Conservation (phyloP, 495 filamentous ascomycete genomes). For the Daldinia vernicosa region DNA sequence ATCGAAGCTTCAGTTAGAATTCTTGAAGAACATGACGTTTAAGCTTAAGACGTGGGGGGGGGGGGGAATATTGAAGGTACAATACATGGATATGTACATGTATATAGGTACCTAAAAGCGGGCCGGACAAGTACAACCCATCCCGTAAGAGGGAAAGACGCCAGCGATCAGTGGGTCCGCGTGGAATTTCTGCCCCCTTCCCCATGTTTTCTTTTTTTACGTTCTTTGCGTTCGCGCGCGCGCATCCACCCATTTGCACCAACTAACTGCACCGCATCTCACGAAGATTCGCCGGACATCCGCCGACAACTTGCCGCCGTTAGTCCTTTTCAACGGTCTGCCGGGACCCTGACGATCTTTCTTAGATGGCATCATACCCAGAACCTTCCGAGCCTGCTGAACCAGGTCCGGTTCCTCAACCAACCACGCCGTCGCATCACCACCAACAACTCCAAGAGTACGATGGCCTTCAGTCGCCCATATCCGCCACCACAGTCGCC, state of each 20-base stretch:
- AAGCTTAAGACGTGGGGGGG: too few relatives aligned
- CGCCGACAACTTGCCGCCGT: constrained; percentile 47
- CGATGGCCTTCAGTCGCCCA: constrained; percentile 34
- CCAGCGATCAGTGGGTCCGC: constrained; percentile 16
- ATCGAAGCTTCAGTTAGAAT: too few relatives aligned
- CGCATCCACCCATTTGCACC: constrained; percentile 19
- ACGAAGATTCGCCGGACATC: constrained; percentile 50
- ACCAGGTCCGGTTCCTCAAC: constrained; percentile 2
- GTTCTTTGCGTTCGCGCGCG: constrained; percentile 12
- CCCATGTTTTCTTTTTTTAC: constrained; percentile 19
- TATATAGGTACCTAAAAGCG: too few relatives aligned
- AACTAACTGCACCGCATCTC: constrained; percentile 36
- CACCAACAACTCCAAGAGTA: constrained; percentile 25
- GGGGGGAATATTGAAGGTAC: too few relatives aligned
- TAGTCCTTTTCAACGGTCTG: constrained; percentile 26
- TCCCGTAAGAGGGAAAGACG: not conserved
- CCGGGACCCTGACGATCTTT: constrained; percentile 18
- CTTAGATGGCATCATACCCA: constrained; percentile 42
- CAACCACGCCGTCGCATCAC: constrained; percentile 14
- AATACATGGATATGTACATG: too few relatives aligned
- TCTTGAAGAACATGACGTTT: too few relatives aligned
- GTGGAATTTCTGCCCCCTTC: constrained; percentile 2
- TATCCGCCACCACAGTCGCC: constrained; percentile 44
- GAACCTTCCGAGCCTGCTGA: constrained; percentile 28
- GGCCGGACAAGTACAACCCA: not conserved